Evolutionary conservation across 805 yeast genomes (phyloP), one percentile per base, ranked within the genome.

Genomic region (Hanseniaspora hatyaiensis): DNA sequence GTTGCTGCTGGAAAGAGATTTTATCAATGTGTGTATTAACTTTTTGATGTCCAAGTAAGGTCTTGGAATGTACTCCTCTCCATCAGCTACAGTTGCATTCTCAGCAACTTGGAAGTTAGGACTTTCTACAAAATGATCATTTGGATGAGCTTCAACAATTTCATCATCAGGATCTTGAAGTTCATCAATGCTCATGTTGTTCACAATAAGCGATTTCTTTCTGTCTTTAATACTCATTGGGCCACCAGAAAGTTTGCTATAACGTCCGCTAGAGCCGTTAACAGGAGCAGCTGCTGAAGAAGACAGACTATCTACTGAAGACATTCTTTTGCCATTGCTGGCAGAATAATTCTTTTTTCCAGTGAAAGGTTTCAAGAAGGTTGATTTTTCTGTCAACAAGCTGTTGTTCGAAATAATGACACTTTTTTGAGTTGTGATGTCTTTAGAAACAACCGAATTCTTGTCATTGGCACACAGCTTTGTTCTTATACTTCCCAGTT

Each of bases 1-100:
- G 51, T 78, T 86, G 1, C 82, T 71, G 1, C 80, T 76, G 52
- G 83, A 84, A 44, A 92, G 68, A 52, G 85, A 84, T 1, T 86
- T 75, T n/a, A 89, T 75, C 41, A 92, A 62, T 34, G 89, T 85
- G 41, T 80, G 85, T 30, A 87, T 79, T 37, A 89, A 79, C 53
- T 77, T 80, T 4, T 89, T 77, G 56, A 77, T 84, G 63, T 87
- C 89, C 28, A 89, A 70, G 50, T 45, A 45, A 2, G 49, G 49
- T 37, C 34, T 45, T n/a, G 34, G 40, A 8, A 75, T 68, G 58
- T 82, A 78, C 13, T 75, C 59, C 5, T 73, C 82, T 20, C 78
- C 81, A 41, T 73, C 24, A 22, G 37, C 22, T 4, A 22, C 13
- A 22, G 4, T 33, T n/a, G 32, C 39, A 5, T 39, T 30, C 8